These are phyloP conservation scores for Henningerozyma blattae DNA, from an alignment of 805 yeast species.

Conservation along the genomic window DNA sequence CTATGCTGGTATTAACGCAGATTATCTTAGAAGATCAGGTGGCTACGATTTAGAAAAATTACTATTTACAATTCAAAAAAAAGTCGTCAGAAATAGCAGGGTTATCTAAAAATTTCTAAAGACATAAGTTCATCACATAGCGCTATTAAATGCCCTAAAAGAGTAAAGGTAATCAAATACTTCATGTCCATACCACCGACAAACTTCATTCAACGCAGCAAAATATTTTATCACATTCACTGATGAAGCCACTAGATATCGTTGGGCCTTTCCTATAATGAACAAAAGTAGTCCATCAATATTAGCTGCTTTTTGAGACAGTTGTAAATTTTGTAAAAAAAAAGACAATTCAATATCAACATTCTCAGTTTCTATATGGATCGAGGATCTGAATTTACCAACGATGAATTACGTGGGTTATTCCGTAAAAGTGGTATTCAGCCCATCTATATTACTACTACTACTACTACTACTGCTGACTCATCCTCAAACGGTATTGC, in stretches of 20 bases:
- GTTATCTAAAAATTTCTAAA: too few relatives aligned
- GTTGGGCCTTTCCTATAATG: constrained; percentile 4
- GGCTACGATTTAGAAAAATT: too few relatives aligned
- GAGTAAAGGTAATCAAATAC: too few relatives aligned
- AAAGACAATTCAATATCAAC: constrained; percentile 1
- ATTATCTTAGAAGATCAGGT: too few relatives aligned
- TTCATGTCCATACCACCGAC: too few relatives aligned
- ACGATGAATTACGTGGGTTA: not conserved
- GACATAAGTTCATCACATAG: too few relatives aligned
- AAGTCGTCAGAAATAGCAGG: too few relatives aligned
- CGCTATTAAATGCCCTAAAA: too few relatives aligned
- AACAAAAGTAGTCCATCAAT: constrained; percentile 1
- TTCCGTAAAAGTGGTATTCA: constrained; percentile 3
- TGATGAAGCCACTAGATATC: constrained; percentile 5
- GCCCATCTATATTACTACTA: constrained; percentile 4
- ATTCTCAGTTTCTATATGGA: constrained; percentile 4
- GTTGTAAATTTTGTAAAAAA: not conserved
- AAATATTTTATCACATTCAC: constrained; percentile 6
- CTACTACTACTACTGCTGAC: too few relatives aligned
- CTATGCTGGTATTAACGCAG: too few relatives aligned
- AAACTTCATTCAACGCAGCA: too few relatives aligned
- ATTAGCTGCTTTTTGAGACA: not conserved
- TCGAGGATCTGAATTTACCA: constrained; percentile 6
- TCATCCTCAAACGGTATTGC: constrained; percentile 6
- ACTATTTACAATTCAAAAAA: too few relatives aligned